Evolutionary conservation across 768 basidiomycete species (phyloP), one percentile per base, ranked within the genome.

Genomic region (Boletellus emodensis): DNA sequence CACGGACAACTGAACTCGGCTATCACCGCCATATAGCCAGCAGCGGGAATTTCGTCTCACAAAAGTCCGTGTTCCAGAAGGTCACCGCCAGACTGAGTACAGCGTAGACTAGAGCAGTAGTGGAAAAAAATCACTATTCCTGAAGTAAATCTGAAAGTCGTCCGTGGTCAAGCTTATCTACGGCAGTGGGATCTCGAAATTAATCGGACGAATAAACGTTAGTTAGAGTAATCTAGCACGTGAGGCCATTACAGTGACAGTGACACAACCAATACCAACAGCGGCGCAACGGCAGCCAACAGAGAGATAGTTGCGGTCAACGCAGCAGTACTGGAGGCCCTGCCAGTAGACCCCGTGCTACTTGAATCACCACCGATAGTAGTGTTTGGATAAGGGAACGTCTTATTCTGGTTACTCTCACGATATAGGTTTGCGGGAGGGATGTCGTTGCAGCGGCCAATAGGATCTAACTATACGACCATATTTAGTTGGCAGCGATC

Each of bases 381-480:
- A 44, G 70, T 66, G 52, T 78, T 75, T 40, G 66, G 40, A 52
- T 72, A 78, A 17, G 83, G 84, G 79, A 87, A 88, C 0, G 83
- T 72, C 18, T 59, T 61, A 68, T 94, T 94, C 51, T 73, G 72
- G 57, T 82, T 90, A 24, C 85, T 89, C 73, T 97, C 94, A 41
- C 84, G 73, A 72, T 96, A 98, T 37, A 94, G 72, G 64, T 95
- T 80, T 30, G 72, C 69, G 18, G 77, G 60, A 6, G 82, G 78
- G 58, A 83, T 77, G 44, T 76, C 78, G 49, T 78, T 75, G 77
- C 95, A 98, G 51, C 81, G 59, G 26, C 90, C 87, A 63, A 97
- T 87, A 36, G 90, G 75, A 71, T 85, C 75, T 53, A 88, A 73
- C 82, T 85, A 52, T 15, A 42, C 22, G 20, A 46, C 7, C 3